Evolutionary conservation across 192 early-diverging fungal genomes (phyloP), one percentile per base, ranked within the genome.

Genomic region (Coemansia reversa): DNA sequence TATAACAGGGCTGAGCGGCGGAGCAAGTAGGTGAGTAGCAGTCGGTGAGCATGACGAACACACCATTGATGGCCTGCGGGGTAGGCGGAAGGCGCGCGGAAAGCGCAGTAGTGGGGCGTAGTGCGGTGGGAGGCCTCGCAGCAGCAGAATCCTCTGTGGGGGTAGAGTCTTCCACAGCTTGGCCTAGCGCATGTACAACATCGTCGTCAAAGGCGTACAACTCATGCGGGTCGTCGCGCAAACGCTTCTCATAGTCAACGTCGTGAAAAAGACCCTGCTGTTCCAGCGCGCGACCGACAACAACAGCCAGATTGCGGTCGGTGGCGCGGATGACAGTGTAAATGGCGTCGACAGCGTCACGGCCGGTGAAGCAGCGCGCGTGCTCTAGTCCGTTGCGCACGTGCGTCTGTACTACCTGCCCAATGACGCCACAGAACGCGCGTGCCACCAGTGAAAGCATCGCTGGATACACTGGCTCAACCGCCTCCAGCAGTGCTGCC

Each of bases 1-100:
- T 94, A 81, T 98, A 98, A 70, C 95, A 98, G 4, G 89, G 79
- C 58, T 84, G 87, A 47, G 88, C 90, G 22, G 80, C 75, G 0
- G 91, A 85, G 70, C 96, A 98, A 0, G 93, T 96, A 0, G 94
- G 90, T 18, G 94, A 97, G 74, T 97, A 98, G 69, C 96, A 98
- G 61, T 91, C 89, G 0, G 95, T 90, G 59, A 97, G 76, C 25
- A 92, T 81, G 1, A 92, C 94, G 81, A 96, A 94, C 1, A 98
- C 89, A 25, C 96, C 96, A 58, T 88, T 91, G 23, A 79, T 60
- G 9, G 54, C 29, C n/a, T 57, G 35, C 22, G 8, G 47, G 11
- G 58, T 42, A 18, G 45, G 55, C 45, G 22, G 55, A n/a, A n/a
- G 52, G n/a, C 56, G 32, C 33, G 33, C 30, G 55, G 22, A 23